These are phyloP conservation scores for Collariella sp. DNA, from an alignment of 495 filamentous ascomycete genomes.

Conservation along the genomic window DNA sequence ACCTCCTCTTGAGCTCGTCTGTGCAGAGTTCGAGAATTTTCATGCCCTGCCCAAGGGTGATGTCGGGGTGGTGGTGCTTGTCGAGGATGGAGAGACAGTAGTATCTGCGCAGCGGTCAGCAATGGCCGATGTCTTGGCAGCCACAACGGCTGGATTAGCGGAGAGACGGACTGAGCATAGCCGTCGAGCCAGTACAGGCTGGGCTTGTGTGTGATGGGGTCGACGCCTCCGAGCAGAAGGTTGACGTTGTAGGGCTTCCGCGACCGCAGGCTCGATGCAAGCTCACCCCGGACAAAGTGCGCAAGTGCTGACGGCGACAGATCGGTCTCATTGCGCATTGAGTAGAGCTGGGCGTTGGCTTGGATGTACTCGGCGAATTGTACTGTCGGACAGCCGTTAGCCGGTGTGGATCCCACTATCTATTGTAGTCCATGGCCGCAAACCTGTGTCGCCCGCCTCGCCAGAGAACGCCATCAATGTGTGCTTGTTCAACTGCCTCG, in stretches of 20 bases:
- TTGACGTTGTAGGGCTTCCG: constrained; percentile 94
- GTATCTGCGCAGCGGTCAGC: constrained; percentile 42
- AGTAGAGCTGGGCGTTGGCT: constrained; percentile 95
- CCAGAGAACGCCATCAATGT: constrained; percentile 95
- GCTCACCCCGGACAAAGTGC: constrained; percentile 84
- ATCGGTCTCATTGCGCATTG: constrained; percentile 92
- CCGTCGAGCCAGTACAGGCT: constrained; percentile 95
- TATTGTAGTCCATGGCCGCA: constrained; percentile 5
- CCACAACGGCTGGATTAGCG: background rate
- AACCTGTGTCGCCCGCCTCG: constrained; percentile 94
- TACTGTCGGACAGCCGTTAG: constrained; percentile 49
- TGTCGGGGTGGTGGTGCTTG: constrained; percentile 96
- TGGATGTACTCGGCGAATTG: constrained; percentile 99
- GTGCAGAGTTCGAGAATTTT: constrained; percentile 89
- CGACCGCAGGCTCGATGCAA: constrained; percentile 81
- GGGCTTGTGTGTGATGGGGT: constrained; percentile 78
- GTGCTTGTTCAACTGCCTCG: constrained; percentile 76
- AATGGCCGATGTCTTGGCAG: background rate
- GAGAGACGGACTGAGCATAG: constrained; percentile 80
- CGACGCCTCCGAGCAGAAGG: constrained; percentile 84
- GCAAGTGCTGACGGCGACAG: constrained; percentile 81
- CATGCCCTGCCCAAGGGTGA: constrained; percentile 74
- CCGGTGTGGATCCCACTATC: background rate
- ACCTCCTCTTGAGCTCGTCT: constrained; percentile 88
- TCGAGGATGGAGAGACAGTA: constrained; percentile 94